These are phyloP conservation scores for Cystobasidiopsis lactophilus DNA, from an alignment of 768 basidiomycete genomes.

Conservation along the genomic window DNA sequence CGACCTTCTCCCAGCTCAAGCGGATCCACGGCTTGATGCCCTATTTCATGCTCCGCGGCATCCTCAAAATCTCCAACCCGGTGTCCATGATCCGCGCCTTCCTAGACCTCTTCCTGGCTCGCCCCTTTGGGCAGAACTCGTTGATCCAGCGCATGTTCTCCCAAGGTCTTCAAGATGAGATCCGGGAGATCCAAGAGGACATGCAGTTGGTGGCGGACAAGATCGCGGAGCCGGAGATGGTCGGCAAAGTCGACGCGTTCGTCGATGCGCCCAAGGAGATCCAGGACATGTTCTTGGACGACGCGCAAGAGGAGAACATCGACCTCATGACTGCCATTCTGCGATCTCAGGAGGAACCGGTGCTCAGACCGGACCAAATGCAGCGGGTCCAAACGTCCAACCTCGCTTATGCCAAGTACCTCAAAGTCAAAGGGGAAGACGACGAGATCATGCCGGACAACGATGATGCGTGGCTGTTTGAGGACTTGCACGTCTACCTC, in stretches of 20 bases:
- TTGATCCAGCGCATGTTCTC: constrained; percentile 93
- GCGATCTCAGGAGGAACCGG: constrained; percentile 29
- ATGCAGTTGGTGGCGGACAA: constrained; percentile 70
- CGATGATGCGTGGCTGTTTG: constrained; percentile 90
- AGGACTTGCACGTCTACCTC: constrained; percentile 63
- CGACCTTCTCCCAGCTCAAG: constrained; percentile 67
- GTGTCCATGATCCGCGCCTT: constrained; percentile 83
- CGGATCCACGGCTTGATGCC: constrained; percentile 91
- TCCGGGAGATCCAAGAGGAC: constrained; percentile 58
- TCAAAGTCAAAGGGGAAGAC: constrained; percentile 52
- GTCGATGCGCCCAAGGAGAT: constrained; percentile 72
- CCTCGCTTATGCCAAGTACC: constrained; percentile 55
- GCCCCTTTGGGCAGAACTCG: constrained; percentile 84
- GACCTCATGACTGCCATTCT: constrained; percentile 61
- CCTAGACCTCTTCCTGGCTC: constrained; percentile 83
- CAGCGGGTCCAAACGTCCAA: constrained; percentile 49
- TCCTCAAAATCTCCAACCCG: constrained; percentile 80
- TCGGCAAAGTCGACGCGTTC: constrained; percentile 66
- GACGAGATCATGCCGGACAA: constrained; percentile 76
- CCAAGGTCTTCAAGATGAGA: constrained; percentile 72
- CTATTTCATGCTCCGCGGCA: constrained; percentile 83
- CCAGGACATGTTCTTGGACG: constrained; percentile 54
- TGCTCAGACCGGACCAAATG: not conserved
- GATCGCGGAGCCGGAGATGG: constrained; percentile 66
- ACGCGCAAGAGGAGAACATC: constrained; percentile 55